Conservation (phyloP, 1,284 basidiomycete genomes). For the Farysia itapuensis region DNA sequence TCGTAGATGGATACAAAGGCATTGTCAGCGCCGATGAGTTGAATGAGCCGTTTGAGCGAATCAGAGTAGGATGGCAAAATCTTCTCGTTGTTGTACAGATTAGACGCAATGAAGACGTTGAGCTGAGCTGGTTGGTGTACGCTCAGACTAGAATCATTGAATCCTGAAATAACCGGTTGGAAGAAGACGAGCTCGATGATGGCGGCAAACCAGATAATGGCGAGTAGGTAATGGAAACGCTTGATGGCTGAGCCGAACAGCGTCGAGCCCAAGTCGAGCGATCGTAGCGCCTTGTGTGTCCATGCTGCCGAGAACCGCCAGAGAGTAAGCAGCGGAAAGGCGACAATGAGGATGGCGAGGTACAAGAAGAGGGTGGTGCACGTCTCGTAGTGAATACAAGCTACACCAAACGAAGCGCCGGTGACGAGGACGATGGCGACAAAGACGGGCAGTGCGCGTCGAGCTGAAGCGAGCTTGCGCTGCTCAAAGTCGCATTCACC, state of each 20-base stretch:
- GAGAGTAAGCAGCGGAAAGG: conserved; percentile 4
- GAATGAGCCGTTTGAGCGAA: conserved; percentile 25
- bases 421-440: conserved; percentile 7
- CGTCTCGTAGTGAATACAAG: conserved; percentile 24
- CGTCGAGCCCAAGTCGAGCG: background rate
- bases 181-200: conserved; percentile 18
- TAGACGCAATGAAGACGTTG: conserved; percentile 42
- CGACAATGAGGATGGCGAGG: conserved; percentile 14
- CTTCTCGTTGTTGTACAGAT: conserved; percentile 46
- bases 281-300: background rate
- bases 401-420: conserved; percentile 12
- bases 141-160: background rate
- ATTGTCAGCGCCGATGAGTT: conserved; percentile 63
- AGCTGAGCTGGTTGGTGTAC: background rate
- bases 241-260: background rate
- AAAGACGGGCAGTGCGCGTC: conserved; percentile 3
- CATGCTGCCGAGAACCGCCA: too few relatives aligned
- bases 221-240: conserved; percentile 7
- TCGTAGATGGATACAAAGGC: conserved; percentile 68
- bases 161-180: conserved; percentile 1
- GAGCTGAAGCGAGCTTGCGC: background rate
- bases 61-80: conserved; percentile 38
- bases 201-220: conserved; percentile 16
- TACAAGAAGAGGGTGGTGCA: conserved; percentile 29
- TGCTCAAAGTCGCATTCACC: too few relatives aligned